Conservation (phyloP, 352 stramenopile genomes). For the Globisporangium barbulae region DNA sequence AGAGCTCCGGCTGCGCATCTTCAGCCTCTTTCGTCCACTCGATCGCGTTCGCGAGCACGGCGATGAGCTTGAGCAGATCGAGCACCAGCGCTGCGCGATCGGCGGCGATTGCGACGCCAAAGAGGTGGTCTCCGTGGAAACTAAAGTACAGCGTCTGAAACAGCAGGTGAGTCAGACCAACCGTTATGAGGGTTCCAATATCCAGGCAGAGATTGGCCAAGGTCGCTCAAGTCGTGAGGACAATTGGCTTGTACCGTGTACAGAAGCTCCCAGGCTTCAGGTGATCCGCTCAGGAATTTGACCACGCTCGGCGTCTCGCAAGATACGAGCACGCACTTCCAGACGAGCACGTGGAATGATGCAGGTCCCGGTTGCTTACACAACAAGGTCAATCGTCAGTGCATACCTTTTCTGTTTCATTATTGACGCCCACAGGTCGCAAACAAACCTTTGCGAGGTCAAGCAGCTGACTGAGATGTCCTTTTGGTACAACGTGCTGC, state of each 20-base stretch:
- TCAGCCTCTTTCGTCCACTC: constrained; percentile 39
- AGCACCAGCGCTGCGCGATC: constrained; percentile 33
- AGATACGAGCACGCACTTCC: constrained; percentile 53
- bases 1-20: constrained; percentile 24
- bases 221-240: background rate
- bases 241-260: constrained; percentile 26
- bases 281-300: constrained; percentile 24
- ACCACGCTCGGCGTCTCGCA: constrained; percentile 39
- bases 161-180: background rate
- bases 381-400: no score
- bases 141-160: constrained; percentile 44
- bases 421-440: background rate
- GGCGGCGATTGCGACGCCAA: constrained; percentile 16
- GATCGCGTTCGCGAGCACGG: constrained; percentile 56
- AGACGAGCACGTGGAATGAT: constrained; percentile 51
- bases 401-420: no score
- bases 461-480: constrained; percentile 27
- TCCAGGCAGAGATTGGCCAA: background rate
- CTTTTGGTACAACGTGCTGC: constrained; percentile 22
- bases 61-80: constrained; percentile 56
- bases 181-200: background rate
- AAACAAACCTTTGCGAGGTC: constrained; percentile 21
- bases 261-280: constrained; percentile 40
- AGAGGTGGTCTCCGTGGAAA: constrained; percentile 19
- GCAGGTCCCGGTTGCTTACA: constrained; percentile 17